Percentiles rank a stretch among this genome's conserved stretches.
Conservation (phyloP, 805 yeast genomes). For the Clavispora vitiphila region DNA sequence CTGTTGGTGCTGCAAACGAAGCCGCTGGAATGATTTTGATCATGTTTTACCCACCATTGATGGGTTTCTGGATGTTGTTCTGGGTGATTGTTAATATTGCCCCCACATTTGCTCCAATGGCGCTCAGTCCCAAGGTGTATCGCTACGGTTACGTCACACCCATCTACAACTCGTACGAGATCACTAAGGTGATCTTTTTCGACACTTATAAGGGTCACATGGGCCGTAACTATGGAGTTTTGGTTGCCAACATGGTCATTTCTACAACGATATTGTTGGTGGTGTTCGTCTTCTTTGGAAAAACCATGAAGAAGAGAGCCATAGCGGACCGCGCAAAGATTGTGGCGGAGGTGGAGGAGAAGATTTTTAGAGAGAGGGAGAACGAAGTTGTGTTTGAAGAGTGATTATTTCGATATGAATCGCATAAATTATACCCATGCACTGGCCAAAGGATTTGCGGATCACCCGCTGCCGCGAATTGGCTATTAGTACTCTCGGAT, state of each 20-base stretch:
- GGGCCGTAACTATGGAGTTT: constrained; percentile 57
- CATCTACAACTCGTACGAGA: constrained; percentile 59
- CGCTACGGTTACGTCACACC: constrained; percentile 68
- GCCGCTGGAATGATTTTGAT: constrained; percentile 51
- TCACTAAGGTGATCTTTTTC: constrained; percentile 54
- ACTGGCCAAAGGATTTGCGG: too few species aligned
- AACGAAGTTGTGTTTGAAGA: constrained; percentile 2
- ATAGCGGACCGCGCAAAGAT: constrained; percentile 11
- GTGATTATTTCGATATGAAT: too few species aligned
- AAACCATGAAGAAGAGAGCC: constrained; percentile 27
- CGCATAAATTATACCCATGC: too few species aligned
- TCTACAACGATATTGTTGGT: constrained; percentile 42
- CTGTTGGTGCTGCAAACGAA: constrained; percentile 75
- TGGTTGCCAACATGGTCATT: constrained; percentile 57
- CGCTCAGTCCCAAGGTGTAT: constrained; percentile 51
- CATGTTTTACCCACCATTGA: constrained; percentile 52
- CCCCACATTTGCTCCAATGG: constrained; percentile 64
- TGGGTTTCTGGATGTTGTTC: constrained; percentile 68
- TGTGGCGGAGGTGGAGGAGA: constrained; percentile 9
- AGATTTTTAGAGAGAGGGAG: constrained; percentile 4
- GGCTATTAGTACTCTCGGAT: too few species aligned
- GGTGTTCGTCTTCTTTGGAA: constrained; percentile 38
- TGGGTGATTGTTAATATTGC: constrained; percentile 69
- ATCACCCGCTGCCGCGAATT: too few species aligned
- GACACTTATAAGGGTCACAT: constrained; percentile 51